Conservation (phyloP, 495 filamentous ascomycete genomes). For the Neurospora sp. region DNA sequence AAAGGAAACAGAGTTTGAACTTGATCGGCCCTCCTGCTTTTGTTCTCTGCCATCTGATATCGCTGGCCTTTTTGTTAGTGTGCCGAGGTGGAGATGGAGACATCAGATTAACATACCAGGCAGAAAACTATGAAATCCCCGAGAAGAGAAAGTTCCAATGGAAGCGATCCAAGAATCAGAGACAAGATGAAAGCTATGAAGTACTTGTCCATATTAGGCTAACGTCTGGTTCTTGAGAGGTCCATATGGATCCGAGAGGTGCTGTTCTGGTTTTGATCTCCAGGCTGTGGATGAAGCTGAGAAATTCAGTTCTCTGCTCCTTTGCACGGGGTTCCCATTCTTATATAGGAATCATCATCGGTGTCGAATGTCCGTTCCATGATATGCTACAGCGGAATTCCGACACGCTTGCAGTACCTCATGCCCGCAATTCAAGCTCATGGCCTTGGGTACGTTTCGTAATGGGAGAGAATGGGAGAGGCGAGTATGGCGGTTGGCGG, state of each 20-base stretch:
- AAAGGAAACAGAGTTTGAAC: background rate
- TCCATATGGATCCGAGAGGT: background rate
- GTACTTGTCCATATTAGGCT: background rate
- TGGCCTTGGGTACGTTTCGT: no score
- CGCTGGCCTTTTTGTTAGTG: background rate
- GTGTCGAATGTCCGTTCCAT: no score
- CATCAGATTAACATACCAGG: background rate
- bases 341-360: no score
- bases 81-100: background rate
- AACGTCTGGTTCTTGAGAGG: background rate
- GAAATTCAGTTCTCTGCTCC: no score
- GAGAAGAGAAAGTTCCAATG: background rate
- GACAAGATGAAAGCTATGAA: background rate
- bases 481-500: no score
- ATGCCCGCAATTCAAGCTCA: no score
- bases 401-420: no score
- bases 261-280: no score
- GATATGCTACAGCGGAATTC: no score
- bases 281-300: no score
- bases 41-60: background rate
- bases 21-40: background rate
- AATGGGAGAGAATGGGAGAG: no score
- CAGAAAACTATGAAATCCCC: background rate
- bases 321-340: no score
- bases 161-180: background rate